These are phyloP conservation scores for Tephrocybe sp. DNA, from an alignment of 768 basidiomycete species.

Conservation along the genomic window DNA sequence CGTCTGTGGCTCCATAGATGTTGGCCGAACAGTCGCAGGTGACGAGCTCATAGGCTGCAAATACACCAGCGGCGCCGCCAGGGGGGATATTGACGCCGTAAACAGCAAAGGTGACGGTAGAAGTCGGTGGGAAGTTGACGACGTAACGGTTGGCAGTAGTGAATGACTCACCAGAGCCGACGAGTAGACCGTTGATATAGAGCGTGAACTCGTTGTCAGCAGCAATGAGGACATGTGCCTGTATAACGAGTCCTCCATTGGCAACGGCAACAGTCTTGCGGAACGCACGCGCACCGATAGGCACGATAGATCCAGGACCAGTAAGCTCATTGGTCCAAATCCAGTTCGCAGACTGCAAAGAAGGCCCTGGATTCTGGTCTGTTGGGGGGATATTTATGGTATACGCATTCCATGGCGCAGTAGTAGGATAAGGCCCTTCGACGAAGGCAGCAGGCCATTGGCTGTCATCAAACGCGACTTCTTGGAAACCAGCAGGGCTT, in stretches of 20 bases:
- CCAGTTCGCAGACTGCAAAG: conserved; percentile 21
- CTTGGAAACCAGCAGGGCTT: conserved; percentile 16
- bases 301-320: conserved; percentile 12
- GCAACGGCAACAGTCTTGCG: conserved; percentile 22
- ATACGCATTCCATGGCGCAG: conserved; percentile 5
- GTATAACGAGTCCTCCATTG: conserved; percentile 17
- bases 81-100: not conserved
- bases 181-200: conserved; percentile 24
- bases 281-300: too few species aligned
- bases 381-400: conserved; percentile 11
- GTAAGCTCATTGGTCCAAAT: conserved; percentile 28
- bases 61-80: conserved; percentile 13
- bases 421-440: conserved; percentile 13
- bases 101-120: conserved; percentile 16
- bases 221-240: conserved; percentile 21
- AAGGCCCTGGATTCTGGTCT: conserved; percentile 14
- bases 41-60: conserved; percentile 9
- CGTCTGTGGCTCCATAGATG: conserved; percentile 13
- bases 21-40: conserved; percentile 2
- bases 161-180: conserved; percentile 17
- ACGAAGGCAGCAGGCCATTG: conserved; percentile 24
- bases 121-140: conserved; percentile 8
- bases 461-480: conserved; percentile 23
- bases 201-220: conserved; percentile 24
- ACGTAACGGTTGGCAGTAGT: conserved; percentile 14